phyloP scores from a whole-genome alignment of 1,139 yeast species.

The Fermentozyma sake region DNA sequence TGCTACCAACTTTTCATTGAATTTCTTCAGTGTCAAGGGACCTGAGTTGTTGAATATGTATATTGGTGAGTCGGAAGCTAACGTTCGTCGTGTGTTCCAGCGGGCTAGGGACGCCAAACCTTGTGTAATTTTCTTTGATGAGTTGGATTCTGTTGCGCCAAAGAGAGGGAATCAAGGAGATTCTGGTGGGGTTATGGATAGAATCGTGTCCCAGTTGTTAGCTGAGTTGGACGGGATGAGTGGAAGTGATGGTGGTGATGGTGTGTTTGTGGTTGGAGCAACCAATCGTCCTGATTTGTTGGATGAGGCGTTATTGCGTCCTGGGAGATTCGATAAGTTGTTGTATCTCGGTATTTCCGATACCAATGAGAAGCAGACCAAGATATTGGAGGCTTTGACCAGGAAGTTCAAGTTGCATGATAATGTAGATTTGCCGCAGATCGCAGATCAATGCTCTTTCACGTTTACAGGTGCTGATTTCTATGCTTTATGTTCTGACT shows the following conservation, averaged over 20 bases:
- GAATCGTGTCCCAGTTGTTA: constrained; percentile 89
- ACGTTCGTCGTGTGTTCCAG: constrained; percentile 90
- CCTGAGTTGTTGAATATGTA: constrained; percentile 95
- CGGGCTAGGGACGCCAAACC: constrained; percentile 95
- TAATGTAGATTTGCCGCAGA: constrained; percentile 52
- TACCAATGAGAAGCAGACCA: constrained; percentile 82
- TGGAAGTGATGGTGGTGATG: constrained; percentile 68
- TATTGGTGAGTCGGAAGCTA: constrained; percentile 97
- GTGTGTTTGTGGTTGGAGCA: constrained; percentile 96
- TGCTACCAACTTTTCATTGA: constrained; percentile 89
- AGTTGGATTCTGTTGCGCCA: constrained; percentile 95
- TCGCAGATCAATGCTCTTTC: constrained; percentile 75
- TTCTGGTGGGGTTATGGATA: constrained; percentile 97
- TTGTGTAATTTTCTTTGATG: constrained; percentile 95
- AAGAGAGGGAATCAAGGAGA: constrained; percentile 98
- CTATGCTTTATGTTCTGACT: constrained; percentile 91
- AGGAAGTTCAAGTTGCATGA: constrained; percentile 68
- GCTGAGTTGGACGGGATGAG: constrained; percentile 98
- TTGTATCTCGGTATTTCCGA: constrained; percentile 89
- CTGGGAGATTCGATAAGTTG: constrained; percentile 96
- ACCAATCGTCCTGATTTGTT: constrained; percentile 92
- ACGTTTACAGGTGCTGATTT: constrained; percentile 97
- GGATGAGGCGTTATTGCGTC: constrained; percentile 90
- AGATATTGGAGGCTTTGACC: constrained; percentile 83
- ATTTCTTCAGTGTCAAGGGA: constrained; percentile 93